Conservation (phyloP, 345 rosid genomes). For the Reutealis trisperma region DNA sequence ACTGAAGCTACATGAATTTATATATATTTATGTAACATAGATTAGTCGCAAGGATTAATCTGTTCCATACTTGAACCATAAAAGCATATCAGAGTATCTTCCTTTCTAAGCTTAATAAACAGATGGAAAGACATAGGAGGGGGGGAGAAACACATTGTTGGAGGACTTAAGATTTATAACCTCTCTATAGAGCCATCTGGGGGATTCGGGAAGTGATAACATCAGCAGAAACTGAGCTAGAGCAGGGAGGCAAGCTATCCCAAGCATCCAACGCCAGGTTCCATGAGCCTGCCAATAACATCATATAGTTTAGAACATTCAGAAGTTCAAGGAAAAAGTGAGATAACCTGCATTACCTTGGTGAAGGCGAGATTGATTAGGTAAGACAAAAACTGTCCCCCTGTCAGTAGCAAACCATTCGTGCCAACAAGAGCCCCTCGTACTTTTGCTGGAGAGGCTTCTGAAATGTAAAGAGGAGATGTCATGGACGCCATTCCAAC, state of each 20-base stretch:
- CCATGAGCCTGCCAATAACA: conserved; percentile 32
- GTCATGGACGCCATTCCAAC: conserved; percentile 99
- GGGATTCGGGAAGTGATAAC: conserved; percentile 80
- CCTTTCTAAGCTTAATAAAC: neutral
- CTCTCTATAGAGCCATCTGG: conserved; percentile 74
- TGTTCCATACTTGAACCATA: neutral
- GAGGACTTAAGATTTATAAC: conserved; percentile 16
- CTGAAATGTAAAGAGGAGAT: conserved; percentile 87
- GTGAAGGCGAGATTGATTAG: conserved; percentile 82
- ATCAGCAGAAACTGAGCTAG: conserved; percentile 62
- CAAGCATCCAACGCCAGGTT: conserved; percentile 97
- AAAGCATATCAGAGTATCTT: neutral
- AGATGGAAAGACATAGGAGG: too few relatives aligned
- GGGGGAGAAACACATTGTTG: neutral
- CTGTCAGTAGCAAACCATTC: conserved; percentile 77
- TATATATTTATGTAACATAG: too few relatives aligned
- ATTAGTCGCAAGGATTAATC: neutral
- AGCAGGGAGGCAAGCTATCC: conserved; percentile 70
- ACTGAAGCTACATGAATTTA: too few relatives aligned
- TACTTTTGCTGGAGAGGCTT: conserved; percentile 85
- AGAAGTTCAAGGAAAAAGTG: neutral
- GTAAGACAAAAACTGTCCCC: conserved; percentile 84
- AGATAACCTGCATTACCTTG: conserved; percentile 29
- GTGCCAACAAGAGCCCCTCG: conserved; percentile 90
- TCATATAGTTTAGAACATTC: neutral